Base-by-base conservation (phyloP, 305 asterid species). In the Ajuga reptans region DNA sequence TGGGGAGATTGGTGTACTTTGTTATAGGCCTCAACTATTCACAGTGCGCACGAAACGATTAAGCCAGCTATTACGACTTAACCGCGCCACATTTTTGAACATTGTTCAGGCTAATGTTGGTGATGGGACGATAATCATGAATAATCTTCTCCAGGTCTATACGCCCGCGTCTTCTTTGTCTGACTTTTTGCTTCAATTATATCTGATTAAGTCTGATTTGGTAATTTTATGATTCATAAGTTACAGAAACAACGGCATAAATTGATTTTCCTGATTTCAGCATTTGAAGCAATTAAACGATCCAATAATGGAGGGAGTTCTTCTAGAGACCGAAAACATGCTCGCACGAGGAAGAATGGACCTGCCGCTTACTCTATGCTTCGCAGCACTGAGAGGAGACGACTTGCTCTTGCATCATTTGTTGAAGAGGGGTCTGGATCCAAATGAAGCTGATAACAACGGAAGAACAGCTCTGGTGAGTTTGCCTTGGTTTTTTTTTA, bases 321-420 rank as follows among this genome's bases (percentile, higher is more conserved):
- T 93, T 69, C 11, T 84, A 56, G 96, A 91, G 75, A 93, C 95
- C 0, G 97, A 93, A 79, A 92, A 80, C 78, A 93, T 93, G 99
- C 83, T 93, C 14, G 96, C 99, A 59, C 87, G 90, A 6, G 99
- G 99, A 58, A 83, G 97, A 83, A 80, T 91, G 89, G 99, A 93
- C 81, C 77, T 93, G 51, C 97, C 99, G 29, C 91, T 93, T 73
- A 93, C 91, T 77, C 85, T 91, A 49, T 84, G 96, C 73, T 93
- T 93, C 43, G 97, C 99, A 16, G 85, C 96, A 11, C 85, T 84
- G 39, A 83, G 99, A 75, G 97, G 89, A 60, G 96, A 92, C 12
- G 97, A 92, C 72, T 80, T 85, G 50, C 77, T 92, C 69, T 72
- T 92, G 81, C 87, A 87, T 75, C 95, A 87, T 78, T 74, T 92